Base-by-base conservation (phyloP, 148 eudicot genomes). In the Talinum fruticosum region DNA sequence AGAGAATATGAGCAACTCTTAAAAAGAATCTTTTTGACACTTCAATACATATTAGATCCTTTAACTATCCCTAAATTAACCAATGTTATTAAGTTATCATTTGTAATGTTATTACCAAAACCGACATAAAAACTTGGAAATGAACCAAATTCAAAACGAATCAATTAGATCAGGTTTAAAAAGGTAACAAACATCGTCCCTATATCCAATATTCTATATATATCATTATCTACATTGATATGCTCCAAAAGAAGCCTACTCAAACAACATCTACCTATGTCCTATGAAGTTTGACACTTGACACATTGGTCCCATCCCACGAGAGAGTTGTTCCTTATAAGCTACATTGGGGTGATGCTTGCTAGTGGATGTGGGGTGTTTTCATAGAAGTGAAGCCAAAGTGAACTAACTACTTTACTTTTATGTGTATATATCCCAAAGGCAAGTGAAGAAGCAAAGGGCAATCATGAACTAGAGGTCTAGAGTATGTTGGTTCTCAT, bases 261-360 rank as follows among this genome's bases (percentile, higher is more conserved):
- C 57, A 51, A 33, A 75, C 32, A 68, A 47, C 47, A 21, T 69
- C 19, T 53, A n/a, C 24, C 32, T 51, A 51, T 18, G 54, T 19
- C 24, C 32, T 51, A 51, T 51, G 67, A 16, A 51, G 57, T 16
- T 21, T 51, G 64, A 78, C 57, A 57, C 70, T 62, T n/a, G 23
- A 72, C 45, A 72, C 6, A 72, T 41, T n/a, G 81, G 71, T 33
- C 81, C 81, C 76, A 79, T 79, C 26, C 65, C 81, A 79, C 71
- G 81, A 64, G 75, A 59, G 59, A 59, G 13, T 47, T 79, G 81
- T 64, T 72, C 72, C 81, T 72, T 72, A 64, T 64, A 72, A 71
- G 33, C 34, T 19, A 59, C 44, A 59, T 23, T 59, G 10, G 5
- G 6, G 45, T 10, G 5, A 41, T 5, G 23, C 57, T 51, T 14